These are phyloP conservation scores for Discostella stelligeroides DNA, from an alignment of 108 stramenopile genomes.

Conservation along the genomic window DNA sequence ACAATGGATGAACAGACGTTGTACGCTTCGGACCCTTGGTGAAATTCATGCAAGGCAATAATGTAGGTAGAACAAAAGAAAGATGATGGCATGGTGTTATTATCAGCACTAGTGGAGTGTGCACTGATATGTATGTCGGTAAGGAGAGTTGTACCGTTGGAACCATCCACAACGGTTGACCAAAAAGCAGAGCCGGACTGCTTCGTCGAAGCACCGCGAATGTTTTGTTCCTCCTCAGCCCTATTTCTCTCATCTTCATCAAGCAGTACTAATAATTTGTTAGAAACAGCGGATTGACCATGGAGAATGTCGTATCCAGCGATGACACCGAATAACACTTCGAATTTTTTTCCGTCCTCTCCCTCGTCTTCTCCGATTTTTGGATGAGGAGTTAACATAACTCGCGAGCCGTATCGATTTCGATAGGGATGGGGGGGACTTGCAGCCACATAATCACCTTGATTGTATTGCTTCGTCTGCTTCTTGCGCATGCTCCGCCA, in stretches of 20 bases:
- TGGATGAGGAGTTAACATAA: constrained; percentile 30
- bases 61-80: constrained; percentile 40
- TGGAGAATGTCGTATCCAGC: constrained; percentile 33
- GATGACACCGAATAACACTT: constrained; percentile 42
- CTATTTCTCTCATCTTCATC: not conserved
- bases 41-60: constrained; percentile 74
- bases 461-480: not conserved
- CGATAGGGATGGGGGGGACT: constrained; percentile 45
- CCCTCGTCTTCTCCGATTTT: constrained; percentile 7
- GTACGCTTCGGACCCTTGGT: constrained; percentile 65
- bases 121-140: constrained; percentile 27
- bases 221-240: not conserved
- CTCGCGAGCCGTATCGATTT: constrained; percentile 35
- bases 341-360: constrained; percentile 9
- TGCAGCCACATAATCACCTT: too few species aligned
- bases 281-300: constrained; percentile 4
- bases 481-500: constrained; percentile 23
- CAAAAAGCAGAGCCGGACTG: constrained; percentile 61
- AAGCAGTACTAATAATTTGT: constrained; percentile 31
- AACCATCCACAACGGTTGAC: constrained; percentile 59
- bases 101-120: not conserved
- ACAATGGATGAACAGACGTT: constrained; percentile 64
- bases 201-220: constrained; percentile 40
- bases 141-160: constrained; percentile 30
- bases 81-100: not conserved